Conservation (phyloP, 306 rosid species). For the Geum urbanum region DNA sequence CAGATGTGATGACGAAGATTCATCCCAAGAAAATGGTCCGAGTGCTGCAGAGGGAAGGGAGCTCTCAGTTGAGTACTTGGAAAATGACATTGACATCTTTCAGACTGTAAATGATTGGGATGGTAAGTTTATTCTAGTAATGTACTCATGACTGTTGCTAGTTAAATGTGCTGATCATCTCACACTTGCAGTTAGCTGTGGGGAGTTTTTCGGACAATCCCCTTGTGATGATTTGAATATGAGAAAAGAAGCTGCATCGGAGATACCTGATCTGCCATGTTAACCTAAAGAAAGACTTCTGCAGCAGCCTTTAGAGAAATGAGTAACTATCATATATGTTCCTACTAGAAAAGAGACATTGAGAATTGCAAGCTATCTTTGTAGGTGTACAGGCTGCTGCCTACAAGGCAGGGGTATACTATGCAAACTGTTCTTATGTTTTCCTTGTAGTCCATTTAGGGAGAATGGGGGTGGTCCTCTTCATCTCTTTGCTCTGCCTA, state of each 20-base stretch:
- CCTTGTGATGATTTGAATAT: constrained; percentile 30
- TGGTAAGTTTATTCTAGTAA: constrained; percentile 37
- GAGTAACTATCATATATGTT: constrained; percentile 76
- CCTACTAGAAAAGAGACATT: constrained; percentile 83
- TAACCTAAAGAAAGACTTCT: constrained; percentile 41
- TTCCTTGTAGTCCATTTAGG: not conserved
- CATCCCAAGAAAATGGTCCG: constrained; percentile 30
- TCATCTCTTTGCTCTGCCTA: not conserved
- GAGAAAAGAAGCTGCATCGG: constrained; percentile 22
- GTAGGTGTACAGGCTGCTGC: constrained; percentile 83
- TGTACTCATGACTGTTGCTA: constrained; percentile 16
- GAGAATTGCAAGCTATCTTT: constrained; percentile 59
- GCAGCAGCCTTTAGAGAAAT: constrained; percentile 49
- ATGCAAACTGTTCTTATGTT: not conserved
- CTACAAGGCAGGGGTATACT: constrained; percentile 75
- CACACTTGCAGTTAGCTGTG: constrained; percentile 53
- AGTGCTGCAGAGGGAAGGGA: constrained; percentile 43
- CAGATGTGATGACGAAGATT: constrained; percentile 26
- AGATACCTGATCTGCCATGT: constrained; percentile 35
- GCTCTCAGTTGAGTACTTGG: constrained; percentile 74
- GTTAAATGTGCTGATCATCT: constrained; percentile 14
- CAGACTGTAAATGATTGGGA: constrained; percentile 73
- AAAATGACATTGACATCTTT: constrained; percentile 65
- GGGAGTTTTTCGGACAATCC: constrained; percentile 59
- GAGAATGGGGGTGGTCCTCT: not conserved